A percentile compares a stretch with the other conserved stretches of the same genome.
These are phyloP conservation scores for Chalaropsis thielavioides DNA, from an alignment of 2,329 filamentous ascomycete species.

Conservation along the genomic window DNA sequence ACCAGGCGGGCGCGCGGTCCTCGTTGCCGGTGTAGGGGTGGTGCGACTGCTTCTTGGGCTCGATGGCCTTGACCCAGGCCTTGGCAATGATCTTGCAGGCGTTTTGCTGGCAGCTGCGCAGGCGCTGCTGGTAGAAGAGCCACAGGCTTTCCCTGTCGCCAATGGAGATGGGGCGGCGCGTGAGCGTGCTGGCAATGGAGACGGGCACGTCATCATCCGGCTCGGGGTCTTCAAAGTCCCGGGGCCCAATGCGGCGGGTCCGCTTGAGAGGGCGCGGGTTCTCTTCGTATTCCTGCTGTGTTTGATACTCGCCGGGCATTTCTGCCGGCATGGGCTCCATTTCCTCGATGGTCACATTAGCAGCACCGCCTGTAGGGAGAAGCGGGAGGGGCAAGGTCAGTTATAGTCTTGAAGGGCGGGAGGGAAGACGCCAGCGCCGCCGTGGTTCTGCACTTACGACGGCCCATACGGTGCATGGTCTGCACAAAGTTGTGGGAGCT, in stretches of 20 bases:
- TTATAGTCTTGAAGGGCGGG: not conserved
- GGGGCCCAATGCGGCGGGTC: not conserved
- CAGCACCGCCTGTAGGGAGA: not conserved
- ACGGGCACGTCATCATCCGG: constrained; percentile 2
- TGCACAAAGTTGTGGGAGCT: constrained; percentile 28
- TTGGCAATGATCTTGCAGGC: constrained; percentile 60
- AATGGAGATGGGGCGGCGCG: constrained; percentile 29
- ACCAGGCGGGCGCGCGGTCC: constrained; percentile 50
- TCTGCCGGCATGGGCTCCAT: not conserved
- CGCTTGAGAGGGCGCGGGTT: not conserved
- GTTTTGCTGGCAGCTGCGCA: constrained; percentile 54
- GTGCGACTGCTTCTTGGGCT: constrained; percentile 63
- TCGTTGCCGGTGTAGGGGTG: constrained; percentile 57
- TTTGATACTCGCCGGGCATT: not conserved
- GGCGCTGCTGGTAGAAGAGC: constrained; percentile 45
- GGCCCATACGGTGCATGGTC: constrained; percentile 13
- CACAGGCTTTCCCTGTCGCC: constrained; percentile 40
- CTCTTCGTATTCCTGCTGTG: not conserved
- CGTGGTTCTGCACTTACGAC: not conserved
- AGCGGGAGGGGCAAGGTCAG: not conserved
- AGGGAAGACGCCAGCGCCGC: too few species aligned
- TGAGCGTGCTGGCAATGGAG: not conserved
- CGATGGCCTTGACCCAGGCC: constrained; percentile 59
- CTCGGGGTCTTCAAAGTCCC: constrained; percentile 2
- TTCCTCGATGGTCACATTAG: not conserved